A percentile compares a stretch with the other conserved stretches of the same genome.
phyloP scores from a whole-genome alignment of 495 filamentous ascomycete genomes.

The Tuber melanosporum region DNA sequence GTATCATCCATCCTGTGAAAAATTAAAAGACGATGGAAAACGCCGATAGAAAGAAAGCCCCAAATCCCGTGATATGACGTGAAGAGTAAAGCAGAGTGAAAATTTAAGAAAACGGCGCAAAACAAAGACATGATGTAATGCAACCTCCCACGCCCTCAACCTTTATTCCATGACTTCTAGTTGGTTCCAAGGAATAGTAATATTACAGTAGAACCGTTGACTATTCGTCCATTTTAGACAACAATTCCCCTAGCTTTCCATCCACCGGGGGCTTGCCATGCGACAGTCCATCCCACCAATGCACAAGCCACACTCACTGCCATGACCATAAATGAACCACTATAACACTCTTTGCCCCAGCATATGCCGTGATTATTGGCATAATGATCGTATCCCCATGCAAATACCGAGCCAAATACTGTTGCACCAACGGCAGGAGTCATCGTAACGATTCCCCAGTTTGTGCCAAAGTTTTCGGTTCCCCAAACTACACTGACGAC shows the following conservation, averaged over 20 bases:
- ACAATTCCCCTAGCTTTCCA: conserved; percentile 71
- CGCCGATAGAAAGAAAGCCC: not conserved
- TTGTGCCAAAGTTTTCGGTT: conserved; percentile 96
- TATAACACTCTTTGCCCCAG: conserved; percentile 72
- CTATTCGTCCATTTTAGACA: conserved; percentile 49
- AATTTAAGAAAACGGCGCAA: not conserved
- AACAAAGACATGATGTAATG: not conserved
- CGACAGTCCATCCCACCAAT: conserved; percentile 62
- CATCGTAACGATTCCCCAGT: conserved; percentile 93
- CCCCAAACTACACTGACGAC: conserved; percentile 94
- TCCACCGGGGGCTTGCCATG: conserved; percentile 68
- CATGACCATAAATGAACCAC: conserved; percentile 72
- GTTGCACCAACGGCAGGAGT: conserved; percentile 80
- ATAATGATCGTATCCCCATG: conserved; percentile 62
- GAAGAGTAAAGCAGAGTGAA: not conserved
- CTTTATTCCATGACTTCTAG: not conserved
- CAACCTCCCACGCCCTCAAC: not conserved
- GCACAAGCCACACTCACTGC: conserved; percentile 73
- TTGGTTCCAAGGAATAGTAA: not conserved
- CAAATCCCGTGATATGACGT: not conserved
- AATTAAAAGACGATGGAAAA: not conserved
- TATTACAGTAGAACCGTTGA: not conserved
- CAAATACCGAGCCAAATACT: conserved; percentile 81
- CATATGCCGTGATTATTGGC: conserved; percentile 44
- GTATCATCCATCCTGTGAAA: not conserved